phyloP scores from a whole-genome alignment of 2,329 filamentous ascomycete genomes.

The Xylaria digitata region DNA sequence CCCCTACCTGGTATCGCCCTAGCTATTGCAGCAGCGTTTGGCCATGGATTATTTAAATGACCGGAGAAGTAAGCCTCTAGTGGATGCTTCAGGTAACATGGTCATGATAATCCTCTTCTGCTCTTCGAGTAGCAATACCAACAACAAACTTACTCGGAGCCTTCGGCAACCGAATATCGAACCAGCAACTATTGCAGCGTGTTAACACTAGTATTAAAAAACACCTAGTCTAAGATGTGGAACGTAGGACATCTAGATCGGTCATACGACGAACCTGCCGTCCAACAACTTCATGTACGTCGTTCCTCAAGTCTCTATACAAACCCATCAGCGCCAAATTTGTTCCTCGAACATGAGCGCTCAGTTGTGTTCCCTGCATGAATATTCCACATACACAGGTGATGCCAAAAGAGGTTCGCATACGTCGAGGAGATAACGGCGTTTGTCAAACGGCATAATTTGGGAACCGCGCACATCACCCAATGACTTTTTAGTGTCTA shows the following conservation, averaged over 20 bases:
- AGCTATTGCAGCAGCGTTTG: conserved; percentile 24
- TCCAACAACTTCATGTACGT: conserved; percentile 46
- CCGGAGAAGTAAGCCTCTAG: conserved; percentile 30
- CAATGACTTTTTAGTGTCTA: background rate
- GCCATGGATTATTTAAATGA: conserved; percentile 40
- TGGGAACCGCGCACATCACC: background rate
- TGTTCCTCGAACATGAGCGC: conserved; percentile 3
- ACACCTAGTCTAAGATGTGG: conserved; percentile 39
- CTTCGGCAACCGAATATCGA: conserved; percentile 22
- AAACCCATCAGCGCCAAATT: conserved; percentile 2
- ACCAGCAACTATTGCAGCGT: conserved; percentile 14
- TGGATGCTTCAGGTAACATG: conserved; percentile 24
- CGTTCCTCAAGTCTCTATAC: conserved; percentile 16
- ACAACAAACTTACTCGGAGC: conserved; percentile 23
- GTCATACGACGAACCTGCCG: conserved; percentile 42
- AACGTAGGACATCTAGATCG: conserved; percentile 44
- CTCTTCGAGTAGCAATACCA: conserved; percentile 26
- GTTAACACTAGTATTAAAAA: conserved; percentile 24
- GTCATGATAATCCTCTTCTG: conserved; percentile 29
- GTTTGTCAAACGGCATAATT: conserved; percentile 1
- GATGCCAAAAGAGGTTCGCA: conserved; percentile 1
- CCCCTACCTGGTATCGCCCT: conserved; percentile 23
- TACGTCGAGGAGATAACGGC: conserved; percentile 5
- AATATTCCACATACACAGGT: conserved; percentile 4
- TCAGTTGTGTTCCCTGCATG: conserved; percentile 3